Conservation (phyloP, 2,329 filamentous ascomycete species). For the Pseudogymnoascus sp. region DNA sequence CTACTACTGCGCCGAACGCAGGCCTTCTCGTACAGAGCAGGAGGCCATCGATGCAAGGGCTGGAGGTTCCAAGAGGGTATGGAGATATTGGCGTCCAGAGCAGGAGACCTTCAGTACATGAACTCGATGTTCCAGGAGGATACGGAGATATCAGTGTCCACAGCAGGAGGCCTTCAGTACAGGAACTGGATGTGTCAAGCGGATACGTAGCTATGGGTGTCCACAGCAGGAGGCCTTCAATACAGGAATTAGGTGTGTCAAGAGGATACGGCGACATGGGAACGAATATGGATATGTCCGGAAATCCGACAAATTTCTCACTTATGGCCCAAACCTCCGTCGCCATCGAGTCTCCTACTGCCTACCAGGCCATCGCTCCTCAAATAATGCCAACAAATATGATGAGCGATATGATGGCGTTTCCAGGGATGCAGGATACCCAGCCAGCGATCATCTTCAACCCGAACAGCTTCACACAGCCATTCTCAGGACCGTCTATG, state of each 20-base stretch:
- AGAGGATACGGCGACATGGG: constrained; percentile 21
- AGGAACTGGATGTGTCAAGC: constrained; percentile 19
- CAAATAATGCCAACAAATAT: constrained; percentile 21
- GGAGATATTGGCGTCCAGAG: constrained; percentile 20
- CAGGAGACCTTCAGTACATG: constrained; percentile 19
- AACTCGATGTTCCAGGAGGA: constrained; percentile 18
- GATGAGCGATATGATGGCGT: constrained; percentile 23
- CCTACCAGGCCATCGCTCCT: constrained; percentile 17
- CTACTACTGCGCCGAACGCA: background rate
- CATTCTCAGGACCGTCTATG: constrained; percentile 13
- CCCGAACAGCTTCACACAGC: constrained; percentile 15
- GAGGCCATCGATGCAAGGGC: constrained; percentile 7
- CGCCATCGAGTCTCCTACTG: constrained; percentile 13
- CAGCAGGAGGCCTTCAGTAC: constrained; percentile 20
- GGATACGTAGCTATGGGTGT: constrained; percentile 22
- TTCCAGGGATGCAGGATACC: constrained; percentile 23
- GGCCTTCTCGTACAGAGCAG: background rate
- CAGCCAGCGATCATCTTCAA: constrained; percentile 21
- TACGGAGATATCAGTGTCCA: constrained; percentile 22
- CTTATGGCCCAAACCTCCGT: constrained; percentile 17
- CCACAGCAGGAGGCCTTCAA: background rate
- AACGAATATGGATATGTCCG: constrained; percentile 20
- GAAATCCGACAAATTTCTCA: constrained; percentile 20
- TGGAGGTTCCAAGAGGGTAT: constrained; percentile 16
- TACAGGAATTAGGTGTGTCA: constrained; percentile 10